Evolutionary conservation across 1,284 basidiomycete species (phyloP).

Genomic region (Ceratobasidium sp.): DNA sequence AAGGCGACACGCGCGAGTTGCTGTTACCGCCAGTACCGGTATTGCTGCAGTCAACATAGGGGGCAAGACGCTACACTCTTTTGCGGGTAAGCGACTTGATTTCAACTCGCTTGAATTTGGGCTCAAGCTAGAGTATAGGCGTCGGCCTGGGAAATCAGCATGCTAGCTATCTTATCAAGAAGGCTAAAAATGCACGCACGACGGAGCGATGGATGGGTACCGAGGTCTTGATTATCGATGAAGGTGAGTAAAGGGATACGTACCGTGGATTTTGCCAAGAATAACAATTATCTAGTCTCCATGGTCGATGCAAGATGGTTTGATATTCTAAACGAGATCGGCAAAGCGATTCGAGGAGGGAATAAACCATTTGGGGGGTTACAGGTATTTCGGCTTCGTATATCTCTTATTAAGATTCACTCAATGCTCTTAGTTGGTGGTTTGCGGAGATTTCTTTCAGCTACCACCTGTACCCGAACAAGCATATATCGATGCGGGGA

Average conservation of each 20-base stretch:
- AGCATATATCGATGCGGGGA: slow-evolving; percentile 55
- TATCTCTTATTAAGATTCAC: slow-evolving; percentile 16
- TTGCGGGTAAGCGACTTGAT: slow-evolving; percentile 58
- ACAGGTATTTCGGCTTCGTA: slow-evolving; percentile 68
- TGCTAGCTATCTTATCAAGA: slow-evolving; percentile 12
- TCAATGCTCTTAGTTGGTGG: slow-evolving; percentile 68
- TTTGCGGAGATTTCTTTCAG: slow-evolving; percentile 96
- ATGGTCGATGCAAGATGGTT: slow-evolving; percentile 97
- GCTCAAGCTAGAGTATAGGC: neutral
- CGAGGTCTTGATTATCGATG: slow-evolving; percentile 92
- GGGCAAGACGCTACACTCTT: slow-evolving; percentile 69
- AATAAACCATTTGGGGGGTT: slow-evolving; percentile 91
- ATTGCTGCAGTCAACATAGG: slow-evolving; percentile 72
- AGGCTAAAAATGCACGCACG: slow-evolving; percentile 10
- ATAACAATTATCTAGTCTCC: slow-evolving; percentile 72
- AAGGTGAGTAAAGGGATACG: slow-evolving; percentile 68
- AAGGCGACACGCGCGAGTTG: neutral
- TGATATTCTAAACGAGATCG: slow-evolving; percentile 85
- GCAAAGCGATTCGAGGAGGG: slow-evolving; percentile 72
- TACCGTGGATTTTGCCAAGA: too few relatives aligned
- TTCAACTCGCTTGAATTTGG: neutral
- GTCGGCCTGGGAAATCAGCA: slow-evolving; percentile 24
- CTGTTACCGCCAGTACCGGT: slow-evolving; percentile 37
- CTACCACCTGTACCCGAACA: slow-evolving; percentile 85
- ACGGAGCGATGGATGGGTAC: slow-evolving; percentile 76